Evolutionary conservation across 306 rosid species (phyloP), one percentile per base, ranked within the genome.

Genomic region (Arachis stenosperma): DNA sequence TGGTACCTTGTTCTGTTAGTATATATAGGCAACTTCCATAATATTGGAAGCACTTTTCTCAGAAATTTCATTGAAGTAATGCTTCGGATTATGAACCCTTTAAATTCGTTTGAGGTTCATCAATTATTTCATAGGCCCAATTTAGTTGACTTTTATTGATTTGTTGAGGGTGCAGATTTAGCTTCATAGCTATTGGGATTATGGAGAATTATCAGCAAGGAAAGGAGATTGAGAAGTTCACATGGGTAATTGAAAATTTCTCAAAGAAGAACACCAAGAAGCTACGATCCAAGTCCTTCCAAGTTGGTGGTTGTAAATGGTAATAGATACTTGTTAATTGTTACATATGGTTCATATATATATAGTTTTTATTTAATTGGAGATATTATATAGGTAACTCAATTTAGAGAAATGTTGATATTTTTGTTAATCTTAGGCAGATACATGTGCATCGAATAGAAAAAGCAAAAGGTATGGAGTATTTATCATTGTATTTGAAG

Each of bases 401-500:
- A 54, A 54, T 14, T 54, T 54, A 14, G 59, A 54, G 6, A 37
- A 30, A 22, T 59, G 9, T 60, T 62, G 6, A 53, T 53, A 10
- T 40, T 30, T 62, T 43, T 33, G 37, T 33, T 64, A 17, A 51
- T 46, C 58, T 54, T 58, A 64, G 79, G 79, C 44, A 57, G 51
- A 75, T 75, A n/a, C 4, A 41, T 54, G 66, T 65, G 63, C 37
- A 73, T 51, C 78, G 62, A 62, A 62, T 40, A 54, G 58, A 39
- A 17, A 75, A 75, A 54, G 58, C 27, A 17, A 75, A 75, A 22
- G 72, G 54, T 14, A 65, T 54, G 54, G 54, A 79, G 6, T 69
- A 80, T 62, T 80, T 80, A 46, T 80, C 84, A 7, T 15, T 80
- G 48, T 69, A 40, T 75, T 48, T 80, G 69, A 47, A 47, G 77